A percentile compares a stretch with the other conserved stretches of the same genome.
phyloP scores from a whole-genome alignment of 2,329 filamentous ascomycete species.

The Byssoonygena ceratinophila region DNA sequence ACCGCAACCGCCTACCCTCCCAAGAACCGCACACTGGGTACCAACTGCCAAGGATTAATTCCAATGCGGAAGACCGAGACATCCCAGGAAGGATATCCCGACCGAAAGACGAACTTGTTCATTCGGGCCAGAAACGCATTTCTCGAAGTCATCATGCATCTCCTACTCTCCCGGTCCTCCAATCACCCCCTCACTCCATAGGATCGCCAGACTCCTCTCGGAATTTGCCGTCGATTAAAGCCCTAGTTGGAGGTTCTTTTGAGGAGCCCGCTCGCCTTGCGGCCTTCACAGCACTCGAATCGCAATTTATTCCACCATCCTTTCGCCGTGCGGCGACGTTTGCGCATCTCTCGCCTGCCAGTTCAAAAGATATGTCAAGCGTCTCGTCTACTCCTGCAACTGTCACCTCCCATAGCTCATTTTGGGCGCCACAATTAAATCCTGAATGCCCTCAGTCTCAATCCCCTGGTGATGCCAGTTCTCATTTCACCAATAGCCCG shows the following conservation, averaged over 20 bases:
- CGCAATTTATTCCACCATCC: conserved; percentile 21
- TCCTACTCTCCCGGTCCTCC: conserved; percentile 6
- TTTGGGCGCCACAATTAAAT: conserved; percentile 24
- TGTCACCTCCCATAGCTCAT: conserved; percentile 22
- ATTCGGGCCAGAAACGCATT: not conserved
- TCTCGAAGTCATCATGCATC: not conserved
- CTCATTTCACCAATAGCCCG: conserved; percentile 28
- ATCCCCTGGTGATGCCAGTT: conserved; percentile 20
- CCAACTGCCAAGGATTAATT: not conserved
- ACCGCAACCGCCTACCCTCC: not conserved
- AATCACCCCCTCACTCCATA: conserved; percentile 8
- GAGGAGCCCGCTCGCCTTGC: conserved; percentile 1
- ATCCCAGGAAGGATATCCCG: not conserved
- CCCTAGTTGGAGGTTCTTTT: conserved; percentile 1
- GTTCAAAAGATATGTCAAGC: conserved; percentile 28
- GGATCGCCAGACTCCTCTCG: conserved; percentile 5
- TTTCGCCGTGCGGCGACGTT: conserved; percentile 23
- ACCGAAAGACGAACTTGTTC: not conserved
- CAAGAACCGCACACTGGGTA: not conserved
- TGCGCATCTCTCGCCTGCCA: conserved; percentile 32
- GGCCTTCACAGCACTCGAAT: not conserved
- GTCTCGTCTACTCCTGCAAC: conserved; percentile 25
- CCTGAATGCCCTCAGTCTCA: conserved; percentile 23
- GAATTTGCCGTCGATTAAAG: conserved; percentile 5
- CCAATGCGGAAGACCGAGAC: conserved; percentile 3